Percentiles rank a stretch among this genome's conserved stretches.
These are phyloP conservation scores for Metarhizium brunneum DNA, from an alignment of 2,329 filamentous ascomycete genomes.

Conservation along the genomic window DNA sequence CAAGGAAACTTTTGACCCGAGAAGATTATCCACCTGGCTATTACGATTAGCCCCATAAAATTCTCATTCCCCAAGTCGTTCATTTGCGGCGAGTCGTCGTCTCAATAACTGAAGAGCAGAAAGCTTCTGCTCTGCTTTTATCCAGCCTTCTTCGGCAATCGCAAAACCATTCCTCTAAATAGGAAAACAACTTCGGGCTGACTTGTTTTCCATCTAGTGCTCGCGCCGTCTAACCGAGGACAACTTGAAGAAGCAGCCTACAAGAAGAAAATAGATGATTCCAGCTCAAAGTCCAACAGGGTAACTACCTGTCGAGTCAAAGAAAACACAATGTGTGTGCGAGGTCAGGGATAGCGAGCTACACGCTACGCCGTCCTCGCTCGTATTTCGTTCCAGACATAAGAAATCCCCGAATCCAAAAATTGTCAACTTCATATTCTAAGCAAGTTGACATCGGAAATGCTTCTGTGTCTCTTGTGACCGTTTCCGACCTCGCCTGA, in stretches of 20 bases:
- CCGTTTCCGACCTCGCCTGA: constrained; percentile 29
- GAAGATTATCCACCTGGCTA: background rate
- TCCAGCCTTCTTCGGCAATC: background rate
- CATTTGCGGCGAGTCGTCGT: background rate
- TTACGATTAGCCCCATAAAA: background rate
- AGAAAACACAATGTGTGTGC: constrained; percentile 2
- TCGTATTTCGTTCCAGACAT: constrained; percentile 20
- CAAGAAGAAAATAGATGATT: background rate
- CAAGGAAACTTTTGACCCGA: background rate
- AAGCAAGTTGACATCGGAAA: constrained; percentile 45
- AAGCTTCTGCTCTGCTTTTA: background rate
- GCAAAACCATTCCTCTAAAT: background rate
- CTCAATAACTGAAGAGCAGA: background rate
- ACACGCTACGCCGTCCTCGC: constrained; percentile 35
- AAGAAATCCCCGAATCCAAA: background rate
- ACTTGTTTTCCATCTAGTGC: constrained; percentile 5
- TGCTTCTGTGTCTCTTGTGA: constrained; percentile 51
- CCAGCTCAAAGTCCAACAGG: background rate
- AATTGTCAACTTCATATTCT: constrained; percentile 26
- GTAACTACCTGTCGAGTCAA: background rate
- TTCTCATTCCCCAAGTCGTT: background rate
- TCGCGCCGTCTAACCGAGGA: constrained; percentile 5
- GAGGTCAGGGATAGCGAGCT: constrained; percentile 34
- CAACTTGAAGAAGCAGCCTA: constrained; percentile 1
- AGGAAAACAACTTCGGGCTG: background rate